Base-by-base conservation (phyloP, 345 rosid species). In the Lepidium sativum region DNA sequence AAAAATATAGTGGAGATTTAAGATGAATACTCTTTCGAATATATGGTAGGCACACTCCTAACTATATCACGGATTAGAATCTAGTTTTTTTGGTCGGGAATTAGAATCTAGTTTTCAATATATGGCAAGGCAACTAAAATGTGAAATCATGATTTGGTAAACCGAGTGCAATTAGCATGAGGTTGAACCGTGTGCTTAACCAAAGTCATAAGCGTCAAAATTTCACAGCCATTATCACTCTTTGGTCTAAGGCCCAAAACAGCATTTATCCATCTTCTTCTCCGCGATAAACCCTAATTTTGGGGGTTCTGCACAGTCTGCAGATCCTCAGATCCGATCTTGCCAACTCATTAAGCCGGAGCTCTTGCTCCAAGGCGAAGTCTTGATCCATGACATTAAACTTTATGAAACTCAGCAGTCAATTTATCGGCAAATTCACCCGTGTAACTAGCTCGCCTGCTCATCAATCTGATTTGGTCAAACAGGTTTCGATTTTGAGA, bases 401-500 rank as follows among this genome's bases (percentile, higher is more conserved):
- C 6, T 18, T 59, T 52, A 4, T 20, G 23, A 72, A 66, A 66
- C 38, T 66, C 4, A 43, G 77, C 6, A 29, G 38, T 4, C 74
- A 67, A 23, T 69, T 84, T 23, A 16, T 71, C 20, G 65, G 67
- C 16, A 80, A 59, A 52, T 34, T 79, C 43, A 51, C 40, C 75
- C 52, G 42, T 2, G 25, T 18, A 11, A 33, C 71, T 38, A 18
- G 0, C 39, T 41, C 60, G 13, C 67, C 63, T 52, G 50, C 58
- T 16, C 45, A 41, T 14, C 61, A 51, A 14, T 52, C 66, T 49
- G 80, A 80, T 53, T 42, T 76, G 65, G 32, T 11, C 9, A 44
- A 54, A 23, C 65, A 56, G 71, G 81, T 85, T 15, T 68, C 82
- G 47, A 55, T 41, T 51, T 62, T 91, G 58, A 72, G 57, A 49